phyloP scores from a whole-genome alignment of 2,329 filamentous ascomycete genomes.

The Alternaria sp. region DNA sequence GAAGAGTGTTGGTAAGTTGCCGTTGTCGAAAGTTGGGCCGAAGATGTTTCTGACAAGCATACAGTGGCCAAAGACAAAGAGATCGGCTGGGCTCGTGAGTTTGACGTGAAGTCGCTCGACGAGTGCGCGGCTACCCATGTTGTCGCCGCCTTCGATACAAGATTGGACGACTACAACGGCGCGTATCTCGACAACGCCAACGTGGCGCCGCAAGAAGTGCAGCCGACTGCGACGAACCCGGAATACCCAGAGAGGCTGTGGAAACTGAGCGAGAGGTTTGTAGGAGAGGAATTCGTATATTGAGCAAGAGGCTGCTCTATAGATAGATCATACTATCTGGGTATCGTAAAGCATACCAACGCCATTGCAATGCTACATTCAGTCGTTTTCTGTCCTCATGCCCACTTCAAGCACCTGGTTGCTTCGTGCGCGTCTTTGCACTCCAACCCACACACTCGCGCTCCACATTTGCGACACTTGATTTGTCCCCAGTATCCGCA shows the following conservation, averaged over 20 bases:
- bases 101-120: conserved; percentile 34
- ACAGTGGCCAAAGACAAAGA: conserved; percentile 22
- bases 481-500: conserved; percentile 84
- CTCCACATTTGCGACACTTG: conserved; percentile 78
- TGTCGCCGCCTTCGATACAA: conserved; percentile 38
- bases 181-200: conserved; percentile 36
- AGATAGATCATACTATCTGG: conserved; percentile 5
- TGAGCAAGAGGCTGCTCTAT: conserved; percentile 7
- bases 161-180: conserved; percentile 32
- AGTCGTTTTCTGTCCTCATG: conserved; percentile 15
- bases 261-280: conserved; percentile 42
- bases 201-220: conserved; percentile 16
- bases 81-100: conserved; percentile 27
- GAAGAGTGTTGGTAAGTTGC: conserved; percentile 18
- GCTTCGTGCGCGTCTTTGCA: conserved; percentile 76
- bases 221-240: conserved; percentile 25
- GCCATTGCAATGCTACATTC: background rate
- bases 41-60: background rate
- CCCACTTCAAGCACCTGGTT: conserved; percentile 61
- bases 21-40: no score
- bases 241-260: conserved; percentile 39
- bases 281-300: conserved; percentile 36
- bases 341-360: conserved; percentile 18
- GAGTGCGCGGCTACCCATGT: conserved; percentile 41
- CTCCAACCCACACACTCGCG: conserved; percentile 76